These are phyloP conservation scores for Trichoderma oligosporum DNA, from an alignment of 2,329 filamentous ascomycete genomes.

Conservation along the genomic window DNA sequence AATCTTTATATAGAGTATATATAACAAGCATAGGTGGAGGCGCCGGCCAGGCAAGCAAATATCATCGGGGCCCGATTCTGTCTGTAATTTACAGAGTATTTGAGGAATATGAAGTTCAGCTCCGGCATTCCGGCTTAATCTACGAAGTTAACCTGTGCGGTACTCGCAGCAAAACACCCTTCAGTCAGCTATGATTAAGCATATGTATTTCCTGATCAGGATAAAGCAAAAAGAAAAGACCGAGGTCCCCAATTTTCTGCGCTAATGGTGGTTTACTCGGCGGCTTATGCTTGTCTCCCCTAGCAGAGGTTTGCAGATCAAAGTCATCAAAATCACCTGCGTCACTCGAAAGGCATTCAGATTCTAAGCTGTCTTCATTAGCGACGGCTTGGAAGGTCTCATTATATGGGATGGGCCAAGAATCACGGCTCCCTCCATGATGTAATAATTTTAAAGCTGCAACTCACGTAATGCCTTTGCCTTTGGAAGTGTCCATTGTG, in stretches of 20 bases:
- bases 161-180: too few species aligned
- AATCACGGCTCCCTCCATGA: slow-evolving; percentile 1
- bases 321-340: not conserved
- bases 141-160: too few species aligned
- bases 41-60: too few species aligned
- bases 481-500: not conserved
- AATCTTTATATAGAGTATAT: too few species aligned
- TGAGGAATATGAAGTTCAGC: too few species aligned
- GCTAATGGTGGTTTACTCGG: not conserved
- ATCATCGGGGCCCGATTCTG: too few species aligned
- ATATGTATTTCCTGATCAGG: not conserved
- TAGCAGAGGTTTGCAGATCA: not conserved
- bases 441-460: not conserved
- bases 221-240: not conserved
- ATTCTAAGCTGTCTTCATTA: not conserved
- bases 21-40: too few species aligned
- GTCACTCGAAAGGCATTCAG: not conserved
- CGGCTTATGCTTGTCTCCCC: not conserved
- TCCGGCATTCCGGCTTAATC: too few species aligned
- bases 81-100: too few species aligned
- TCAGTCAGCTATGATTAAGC: not conserved
- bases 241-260: not conserved
- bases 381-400: not conserved
- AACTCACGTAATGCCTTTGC: not conserved
- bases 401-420: not conserved